phyloP scores from a whole-genome alignment of 805 yeast genomes.

The Debaryomyces maramus region DNA sequence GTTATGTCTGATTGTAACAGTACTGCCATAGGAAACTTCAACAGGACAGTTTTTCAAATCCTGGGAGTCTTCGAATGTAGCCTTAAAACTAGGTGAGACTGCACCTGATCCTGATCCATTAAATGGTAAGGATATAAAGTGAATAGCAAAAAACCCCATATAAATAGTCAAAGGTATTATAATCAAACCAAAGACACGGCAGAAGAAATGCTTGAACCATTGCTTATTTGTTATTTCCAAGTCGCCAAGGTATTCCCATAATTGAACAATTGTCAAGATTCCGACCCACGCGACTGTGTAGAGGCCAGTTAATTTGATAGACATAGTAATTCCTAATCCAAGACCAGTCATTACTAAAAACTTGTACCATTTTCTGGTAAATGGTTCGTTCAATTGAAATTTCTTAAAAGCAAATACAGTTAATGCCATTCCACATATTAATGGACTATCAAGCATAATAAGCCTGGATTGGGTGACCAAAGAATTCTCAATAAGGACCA shows the following conservation, averaged over 20 bases:
- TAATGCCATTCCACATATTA: constrained; percentile 47
- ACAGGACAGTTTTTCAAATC: constrained; percentile 47
- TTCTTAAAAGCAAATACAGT: constrained; percentile 53
- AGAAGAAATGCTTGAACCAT: constrained; percentile 41
- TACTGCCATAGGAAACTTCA: constrained; percentile 72
- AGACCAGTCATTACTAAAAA: constrained; percentile 49
- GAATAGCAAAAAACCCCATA: constrained; percentile 54
- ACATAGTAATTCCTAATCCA: constrained; percentile 53
- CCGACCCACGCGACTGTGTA: constrained; percentile 69
- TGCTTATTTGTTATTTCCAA: constrained; percentile 40
- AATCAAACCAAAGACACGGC: constrained; percentile 45
- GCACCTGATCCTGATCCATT: constrained; percentile 61
- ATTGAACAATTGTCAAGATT: constrained; percentile 42
- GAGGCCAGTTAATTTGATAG: constrained; percentile 72
- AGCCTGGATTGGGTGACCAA: constrained; percentile 60
- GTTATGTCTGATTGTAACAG: constrained; percentile 68
- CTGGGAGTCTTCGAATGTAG: constrained; percentile 48
- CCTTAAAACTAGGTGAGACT: constrained; percentile 68
- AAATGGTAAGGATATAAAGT: constrained; percentile 47
- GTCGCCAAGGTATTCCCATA: constrained; percentile 77
- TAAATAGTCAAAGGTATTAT: constrained; percentile 61
- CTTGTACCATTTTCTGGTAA: constrained; percentile 53
- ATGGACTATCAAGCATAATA: constrained; percentile 42
- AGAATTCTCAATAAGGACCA: constrained; percentile 65
- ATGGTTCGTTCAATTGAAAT: constrained; percentile 46